Conservation (phyloP, 768 basidiomycete genomes). For the Tulasnella sp. region DNA sequence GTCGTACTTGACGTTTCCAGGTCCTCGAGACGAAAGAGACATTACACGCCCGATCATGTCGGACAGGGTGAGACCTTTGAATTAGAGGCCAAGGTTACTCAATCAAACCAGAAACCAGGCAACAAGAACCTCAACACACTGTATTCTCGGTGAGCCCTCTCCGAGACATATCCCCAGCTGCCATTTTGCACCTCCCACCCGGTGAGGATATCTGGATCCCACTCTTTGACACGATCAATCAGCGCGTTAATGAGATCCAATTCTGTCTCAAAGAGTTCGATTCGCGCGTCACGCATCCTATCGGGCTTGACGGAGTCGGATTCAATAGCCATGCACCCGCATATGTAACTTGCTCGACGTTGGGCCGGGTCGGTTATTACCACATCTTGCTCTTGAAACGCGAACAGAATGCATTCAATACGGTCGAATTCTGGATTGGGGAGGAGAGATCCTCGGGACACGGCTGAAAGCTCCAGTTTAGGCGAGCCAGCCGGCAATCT, state of each 20-base stretch:
- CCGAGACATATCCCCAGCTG: constrained; percentile 87
- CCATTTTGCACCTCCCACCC: constrained; percentile 89
- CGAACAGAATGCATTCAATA: constrained; percentile 69
- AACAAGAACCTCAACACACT: constrained; percentile 44
- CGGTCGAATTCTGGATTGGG: constrained; percentile 66
- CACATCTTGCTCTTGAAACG: constrained; percentile 53
- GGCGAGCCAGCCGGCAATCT: background rate
- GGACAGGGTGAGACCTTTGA: constrained; percentile 62
- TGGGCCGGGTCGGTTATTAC: constrained; percentile 38
- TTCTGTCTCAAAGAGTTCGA: constrained; percentile 63
- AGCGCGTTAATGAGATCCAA: constrained; percentile 74
- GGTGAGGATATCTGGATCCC: constrained; percentile 87
- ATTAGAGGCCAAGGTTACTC: background rate
- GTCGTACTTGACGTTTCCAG: constrained; percentile 62
- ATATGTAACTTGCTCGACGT: constrained; percentile 39
- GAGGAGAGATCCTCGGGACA: constrained; percentile 54
- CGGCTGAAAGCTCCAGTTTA: constrained; percentile 44
- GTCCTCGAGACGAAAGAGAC: constrained; percentile 35
- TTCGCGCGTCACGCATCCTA: constrained; percentile 44
- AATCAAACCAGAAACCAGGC: background rate
- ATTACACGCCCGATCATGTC: constrained; percentile 77
- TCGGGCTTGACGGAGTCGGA: constrained; percentile 37
- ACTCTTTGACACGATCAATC: constrained; percentile 64
- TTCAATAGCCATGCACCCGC: constrained; percentile 56
- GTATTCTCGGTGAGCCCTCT: constrained; percentile 54